phyloP scores from a whole-genome alignment of 2,329 filamentous ascomycete genomes.

The Pyrenophora tritici-repentis region DNA sequence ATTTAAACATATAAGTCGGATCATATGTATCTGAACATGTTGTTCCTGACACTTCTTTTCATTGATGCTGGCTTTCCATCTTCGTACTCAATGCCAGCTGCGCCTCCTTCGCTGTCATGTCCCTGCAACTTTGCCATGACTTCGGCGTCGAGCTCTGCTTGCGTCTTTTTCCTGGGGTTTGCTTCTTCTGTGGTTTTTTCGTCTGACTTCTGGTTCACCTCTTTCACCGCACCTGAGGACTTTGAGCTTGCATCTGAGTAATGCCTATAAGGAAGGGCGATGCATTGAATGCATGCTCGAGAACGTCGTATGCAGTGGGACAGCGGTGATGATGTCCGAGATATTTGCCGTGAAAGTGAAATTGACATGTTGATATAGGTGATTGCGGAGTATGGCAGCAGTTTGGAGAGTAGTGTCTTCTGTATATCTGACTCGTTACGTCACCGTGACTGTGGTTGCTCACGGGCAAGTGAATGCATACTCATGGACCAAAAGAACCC shows the following conservation, averaged over 20 bases:
- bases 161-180: conserved; percentile 56
- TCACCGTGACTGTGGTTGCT: conserved; percentile 27
- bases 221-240: not conserved
- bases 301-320: not conserved
- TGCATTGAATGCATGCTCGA: not conserved
- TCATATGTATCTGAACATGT: conserved; percentile 74
- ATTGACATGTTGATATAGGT: not conserved
- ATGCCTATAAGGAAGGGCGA: not conserved
- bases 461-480: conserved; percentile 3
- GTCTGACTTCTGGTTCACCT: conserved; percentile 14
- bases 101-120: conserved; percentile 71
- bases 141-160: conserved; percentile 69
- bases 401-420: not conserved
- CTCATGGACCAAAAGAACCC: not conserved
- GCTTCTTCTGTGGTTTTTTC: conserved; percentile 17
- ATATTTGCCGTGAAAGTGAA: not conserved
- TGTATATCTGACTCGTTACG: conserved; percentile 12
- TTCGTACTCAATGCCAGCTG: conserved; percentile 74
- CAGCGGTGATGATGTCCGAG: not conserved
- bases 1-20: not conserved
- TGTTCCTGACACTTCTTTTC: conserved; percentile 74
- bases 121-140: conserved; percentile 68
- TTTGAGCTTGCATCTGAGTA: conserved; percentile 10
- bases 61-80: conserved; percentile 72
- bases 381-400: not conserved